These are phyloP conservation scores for Aspergillus taichungensis DNA, from an alignment of 495 filamentous ascomycete species.

Conservation along the genomic window DNA sequence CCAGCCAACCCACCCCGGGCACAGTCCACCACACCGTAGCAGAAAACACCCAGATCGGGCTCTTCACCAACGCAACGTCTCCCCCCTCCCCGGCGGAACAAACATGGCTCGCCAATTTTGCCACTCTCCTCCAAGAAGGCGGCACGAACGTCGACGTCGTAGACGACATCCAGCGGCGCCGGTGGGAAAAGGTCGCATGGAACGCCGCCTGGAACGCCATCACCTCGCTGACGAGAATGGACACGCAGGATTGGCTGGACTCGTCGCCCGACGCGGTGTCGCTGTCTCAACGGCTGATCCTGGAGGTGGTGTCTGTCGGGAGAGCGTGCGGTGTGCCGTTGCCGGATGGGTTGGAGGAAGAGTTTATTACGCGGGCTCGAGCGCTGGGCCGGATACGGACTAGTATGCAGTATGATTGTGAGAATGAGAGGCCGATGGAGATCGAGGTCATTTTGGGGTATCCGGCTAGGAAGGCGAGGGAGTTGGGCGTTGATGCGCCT, in stretches of 20 bases:
- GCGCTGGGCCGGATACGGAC: slow-evolving; percentile 35
- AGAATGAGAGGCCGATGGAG: slow-evolving; percentile 42
- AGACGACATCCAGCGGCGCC: slow-evolving; percentile 36
- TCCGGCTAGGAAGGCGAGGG: slow-evolving; percentile 39
- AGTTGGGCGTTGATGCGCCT: slow-evolving; percentile 38
- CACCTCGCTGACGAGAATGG: slow-evolving; percentile 42
- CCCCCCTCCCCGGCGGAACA: slow-evolving; percentile 16
- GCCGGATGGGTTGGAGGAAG: slow-evolving; percentile 28
- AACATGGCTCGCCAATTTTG: slow-evolving; percentile 28
- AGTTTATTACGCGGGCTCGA: slow-evolving; percentile 34
- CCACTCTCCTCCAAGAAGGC: slow-evolving; percentile 26
- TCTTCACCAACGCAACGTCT: slow-evolving; percentile 29
- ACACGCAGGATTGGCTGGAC: slow-evolving; percentile 38
- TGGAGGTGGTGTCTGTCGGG: slow-evolving; percentile 41
- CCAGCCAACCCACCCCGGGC: slow-evolving; percentile 36
- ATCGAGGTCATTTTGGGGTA: slow-evolving; percentile 49
- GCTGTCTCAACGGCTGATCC: slow-evolving; percentile 36
- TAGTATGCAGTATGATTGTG: slow-evolving; percentile 47
- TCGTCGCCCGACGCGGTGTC: slow-evolving; percentile 34
- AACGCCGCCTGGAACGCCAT: slow-evolving; percentile 47
- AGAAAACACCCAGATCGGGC: slow-evolving; percentile 38
- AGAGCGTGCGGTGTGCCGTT: slow-evolving; percentile 33
- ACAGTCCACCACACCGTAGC: slow-evolving; percentile 35
- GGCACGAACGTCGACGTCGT: slow-evolving; percentile 31
- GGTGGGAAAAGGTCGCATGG: slow-evolving; percentile 49